A percentile compares a stretch with the other conserved stretches of the same genome.
These are phyloP conservation scores for Diaporthe nobilis DNA, from an alignment of 2,329 filamentous ascomycete species.

Conservation along the genomic window DNA sequence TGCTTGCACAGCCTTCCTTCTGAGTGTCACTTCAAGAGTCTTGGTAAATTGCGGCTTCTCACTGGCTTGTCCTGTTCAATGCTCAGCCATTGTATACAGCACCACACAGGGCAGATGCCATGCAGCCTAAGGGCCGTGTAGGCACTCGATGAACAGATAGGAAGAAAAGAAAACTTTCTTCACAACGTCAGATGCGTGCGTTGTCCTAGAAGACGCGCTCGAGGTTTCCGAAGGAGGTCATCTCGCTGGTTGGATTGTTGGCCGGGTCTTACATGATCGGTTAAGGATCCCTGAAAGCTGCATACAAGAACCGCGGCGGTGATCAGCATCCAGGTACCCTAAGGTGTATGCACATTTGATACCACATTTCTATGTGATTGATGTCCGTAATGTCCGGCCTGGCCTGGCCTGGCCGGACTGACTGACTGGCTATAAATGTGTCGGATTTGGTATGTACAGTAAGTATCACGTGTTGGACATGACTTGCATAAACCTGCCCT, in stretches of 20 bases:
- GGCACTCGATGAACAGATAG: background rate
- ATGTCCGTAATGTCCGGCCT: background rate
- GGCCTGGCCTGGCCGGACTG: background rate
- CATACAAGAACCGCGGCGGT: background rate
- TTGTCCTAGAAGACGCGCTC: background rate
- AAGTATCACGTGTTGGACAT: constrained; percentile 3
- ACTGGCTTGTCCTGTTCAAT: background rate
- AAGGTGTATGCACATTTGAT: background rate
- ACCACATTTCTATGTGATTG: too few species aligned
- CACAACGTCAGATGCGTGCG: background rate
- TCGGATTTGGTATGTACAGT: background rate
- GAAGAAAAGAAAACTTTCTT: background rate
- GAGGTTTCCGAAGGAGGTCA: background rate
- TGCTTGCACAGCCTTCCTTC: background rate
- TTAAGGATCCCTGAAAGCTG: background rate
- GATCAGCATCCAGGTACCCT: too few species aligned
- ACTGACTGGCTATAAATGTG: background rate
- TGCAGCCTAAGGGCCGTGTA: background rate
- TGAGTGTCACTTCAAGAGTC: too few species aligned
- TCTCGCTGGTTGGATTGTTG: background rate
- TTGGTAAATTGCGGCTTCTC: background rate
- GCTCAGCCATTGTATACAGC: background rate
- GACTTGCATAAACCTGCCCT: constrained; percentile 7
- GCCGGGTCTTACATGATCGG: background rate
- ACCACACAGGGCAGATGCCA: background rate